Base-by-base conservation (phyloP, 2,329 filamentous ascomycete genomes). In the Aspergillus ustus region DNA sequence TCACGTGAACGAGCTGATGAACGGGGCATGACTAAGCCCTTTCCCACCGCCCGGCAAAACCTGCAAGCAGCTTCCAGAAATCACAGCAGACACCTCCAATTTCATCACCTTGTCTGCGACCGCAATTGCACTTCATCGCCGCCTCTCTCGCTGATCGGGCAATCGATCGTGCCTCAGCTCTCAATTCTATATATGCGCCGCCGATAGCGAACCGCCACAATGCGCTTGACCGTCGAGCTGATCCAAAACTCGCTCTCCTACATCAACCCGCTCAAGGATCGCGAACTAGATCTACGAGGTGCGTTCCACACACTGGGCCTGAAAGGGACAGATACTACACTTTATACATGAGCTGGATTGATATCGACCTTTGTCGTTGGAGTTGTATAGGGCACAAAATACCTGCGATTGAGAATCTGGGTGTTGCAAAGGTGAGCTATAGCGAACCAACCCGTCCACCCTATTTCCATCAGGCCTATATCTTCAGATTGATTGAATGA, bases 221-320 rank as follows among this genome's bases (percentile, higher is more conserved):
- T 99, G 95, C 90, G 94, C 85, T 89, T 99, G 82, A 97, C 94
- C 66, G 89, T 92, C 70, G 95, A 98, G 80, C 89, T 98, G 74
- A 96, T 99, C 82, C 88, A 92, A 80, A 89, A 88, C 80, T 97
- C 95, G 76, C 90, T 97, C 70, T 97, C 94, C 78, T 99, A 97
- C 85, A 91, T 98, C 81, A 99, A 98, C 82, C 93, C 94, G 78
- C 87, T 99, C 80, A 96, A 95, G 83, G 95, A 99, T 86, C 92
- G 95, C 80, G 95, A 99, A 87, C 88, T 99, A 79, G 93, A 98
- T 85, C 92, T 99, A 74, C 89, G 95, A 97, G 95, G 95, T 98
- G 91, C 88, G 93, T 87, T 66, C 57, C 60, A 67, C 54, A 67
- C 62, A 62, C 68, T 63, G 71, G 67, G 68, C 74, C 82, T 87